A percentile compares a stretch with the other conserved stretches of the same genome.
Conservation (phyloP, 2,329 filamentous ascomycete species). For the Drechslerella dactyloides region DNA sequence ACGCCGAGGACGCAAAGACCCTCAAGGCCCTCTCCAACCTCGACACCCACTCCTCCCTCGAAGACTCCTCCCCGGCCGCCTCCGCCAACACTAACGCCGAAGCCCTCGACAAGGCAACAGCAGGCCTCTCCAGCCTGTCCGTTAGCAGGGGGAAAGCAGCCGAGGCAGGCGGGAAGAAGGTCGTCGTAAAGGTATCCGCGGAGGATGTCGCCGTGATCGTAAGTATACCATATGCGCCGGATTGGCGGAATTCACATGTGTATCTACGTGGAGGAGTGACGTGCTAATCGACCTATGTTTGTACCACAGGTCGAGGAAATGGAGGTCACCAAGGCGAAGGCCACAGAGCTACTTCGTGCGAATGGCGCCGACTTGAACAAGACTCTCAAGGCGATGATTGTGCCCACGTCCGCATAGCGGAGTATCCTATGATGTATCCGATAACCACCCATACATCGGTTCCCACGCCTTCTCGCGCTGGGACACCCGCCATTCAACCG, state of each 20-base stretch:
- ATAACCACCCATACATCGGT: too few species aligned
- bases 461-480: too few species aligned
- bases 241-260: too few species aligned
- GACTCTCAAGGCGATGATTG: conserved; percentile 69
- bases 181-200: conserved; percentile 72
- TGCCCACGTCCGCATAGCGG: conserved; percentile 52
- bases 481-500: too few species aligned
- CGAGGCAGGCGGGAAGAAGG: conserved; percentile 35
- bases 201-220: conserved; percentile 74
- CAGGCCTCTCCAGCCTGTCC: conserved; percentile 59
- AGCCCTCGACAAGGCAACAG: conserved; percentile 59
- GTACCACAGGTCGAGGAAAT: conserved; percentile 72
- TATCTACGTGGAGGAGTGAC: too few species aligned
- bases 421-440: too few species aligned
- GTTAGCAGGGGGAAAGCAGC: conserved; percentile 56
- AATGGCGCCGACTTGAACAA: conserved; percentile 73
- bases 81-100: conserved; percentile 57
- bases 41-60: conserved; percentile 43
- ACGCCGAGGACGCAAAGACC: conserved; percentile 53
- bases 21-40: conserved; percentile 52
- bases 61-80: conserved; percentile 25
- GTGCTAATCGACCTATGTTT: too few species aligned
- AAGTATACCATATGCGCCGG: too few species aligned
- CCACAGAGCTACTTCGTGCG: conserved; percentile 74
- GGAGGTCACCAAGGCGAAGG: conserved; percentile 73